Evolutionary conservation across 2,329 filamentous ascomycete genomes (phyloP).

Genomic region (Venturia aucupariae): DNA sequence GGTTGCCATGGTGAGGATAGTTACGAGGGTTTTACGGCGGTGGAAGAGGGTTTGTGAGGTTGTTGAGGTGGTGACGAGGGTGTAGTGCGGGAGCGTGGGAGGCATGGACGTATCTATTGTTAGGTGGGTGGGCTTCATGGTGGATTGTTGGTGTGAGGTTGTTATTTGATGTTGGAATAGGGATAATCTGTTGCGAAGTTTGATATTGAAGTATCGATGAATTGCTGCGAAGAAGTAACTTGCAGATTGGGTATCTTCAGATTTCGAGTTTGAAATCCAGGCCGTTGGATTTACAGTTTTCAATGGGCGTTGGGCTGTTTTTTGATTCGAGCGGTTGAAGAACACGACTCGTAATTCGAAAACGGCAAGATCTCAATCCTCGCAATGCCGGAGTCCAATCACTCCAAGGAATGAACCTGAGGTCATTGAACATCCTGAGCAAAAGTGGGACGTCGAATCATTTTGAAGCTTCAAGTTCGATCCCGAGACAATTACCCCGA

Average conservation of each 20-base stretch:
- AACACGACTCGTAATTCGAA: background rate
- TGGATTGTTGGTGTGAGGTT: background rate
- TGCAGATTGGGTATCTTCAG: background rate
- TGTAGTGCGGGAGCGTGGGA: background rate
- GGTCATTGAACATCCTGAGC: background rate
- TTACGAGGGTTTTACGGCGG: background rate
- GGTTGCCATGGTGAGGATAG: background rate
- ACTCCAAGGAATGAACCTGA: background rate
- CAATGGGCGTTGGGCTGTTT: too few relatives aligned
- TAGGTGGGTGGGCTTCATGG: background rate
- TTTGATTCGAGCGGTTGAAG: background rate
- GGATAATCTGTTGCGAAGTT: too few relatives aligned
- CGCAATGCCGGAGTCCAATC: background rate
- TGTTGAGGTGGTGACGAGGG: background rate
- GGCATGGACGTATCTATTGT: background rate
- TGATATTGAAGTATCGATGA: too few relatives aligned
- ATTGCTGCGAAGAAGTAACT: too few relatives aligned
- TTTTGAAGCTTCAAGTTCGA: background rate
- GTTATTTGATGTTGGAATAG: background rate
- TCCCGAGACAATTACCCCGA: background rate
- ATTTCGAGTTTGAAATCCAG: too few relatives aligned
- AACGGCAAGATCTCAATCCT: too few relatives aligned
- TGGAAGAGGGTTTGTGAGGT: background rate
- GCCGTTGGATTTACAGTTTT: too few relatives aligned
- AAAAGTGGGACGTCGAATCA: background rate